These are phyloP conservation scores for Cladophialophora immunda DNA, from an alignment of 2,329 filamentous ascomycete species.

Conservation along the genomic window DNA sequence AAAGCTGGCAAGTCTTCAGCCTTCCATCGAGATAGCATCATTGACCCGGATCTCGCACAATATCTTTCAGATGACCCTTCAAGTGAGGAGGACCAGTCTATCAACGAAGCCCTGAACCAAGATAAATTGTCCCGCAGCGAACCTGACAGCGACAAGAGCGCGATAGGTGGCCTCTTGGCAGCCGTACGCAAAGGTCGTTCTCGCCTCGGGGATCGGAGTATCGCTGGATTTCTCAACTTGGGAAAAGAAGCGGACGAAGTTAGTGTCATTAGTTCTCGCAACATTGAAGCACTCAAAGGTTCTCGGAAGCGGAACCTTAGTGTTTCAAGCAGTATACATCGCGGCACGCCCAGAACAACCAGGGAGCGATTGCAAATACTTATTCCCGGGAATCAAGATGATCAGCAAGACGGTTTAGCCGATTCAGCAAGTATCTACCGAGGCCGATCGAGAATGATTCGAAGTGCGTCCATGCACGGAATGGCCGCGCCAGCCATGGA, in stretches of 20 bases:
- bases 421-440: constrained; percentile 35
- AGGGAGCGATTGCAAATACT: constrained; percentile 62
- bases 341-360: constrained; percentile 74
- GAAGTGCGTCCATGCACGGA: constrained; percentile 84
- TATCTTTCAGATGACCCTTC: constrained; percentile 96
- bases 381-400: constrained; percentile 49
- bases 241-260: constrained; percentile 69
- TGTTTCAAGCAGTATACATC: constrained; percentile 78
- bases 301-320: constrained; percentile 82
- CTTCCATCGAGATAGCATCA: constrained; percentile 99
- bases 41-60: constrained; percentile 92
- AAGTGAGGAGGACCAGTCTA: constrained; percentile 90
- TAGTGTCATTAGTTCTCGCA: constrained; percentile 70
- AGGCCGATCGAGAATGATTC: constrained; percentile 64
- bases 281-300: constrained; percentile 68
- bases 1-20: constrained; percentile 77
- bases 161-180: constrained; percentile 75
- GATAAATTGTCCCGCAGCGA: constrained; percentile 69
- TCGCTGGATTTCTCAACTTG: constrained; percentile 73
- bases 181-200: constrained; percentile 80
- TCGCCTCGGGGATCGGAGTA: constrained; percentile 75
- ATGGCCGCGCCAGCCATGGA: constrained; percentile 78
- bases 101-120: constrained; percentile 79
- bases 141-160: constrained; percentile 77
- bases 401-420: constrained; percentile 44